Conservation (phyloP, 108 stramenopile genomes). For the Cyclotella choctawhatcheeana region DNA sequence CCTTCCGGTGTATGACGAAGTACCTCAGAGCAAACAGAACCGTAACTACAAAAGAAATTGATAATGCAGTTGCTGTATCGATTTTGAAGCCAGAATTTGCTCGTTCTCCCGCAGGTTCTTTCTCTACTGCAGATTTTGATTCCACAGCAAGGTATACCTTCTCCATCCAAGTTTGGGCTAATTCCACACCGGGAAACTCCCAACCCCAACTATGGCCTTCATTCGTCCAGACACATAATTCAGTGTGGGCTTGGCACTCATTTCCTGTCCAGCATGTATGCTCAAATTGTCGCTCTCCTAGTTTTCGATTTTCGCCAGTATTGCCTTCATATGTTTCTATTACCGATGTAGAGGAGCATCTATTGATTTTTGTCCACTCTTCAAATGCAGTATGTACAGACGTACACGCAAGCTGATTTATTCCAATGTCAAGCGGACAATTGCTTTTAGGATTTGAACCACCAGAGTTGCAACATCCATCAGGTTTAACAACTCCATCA, state of each 20-base stretch:
- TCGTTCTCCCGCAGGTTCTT: no score
- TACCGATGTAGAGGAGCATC: slow-evolving; percentile 18
- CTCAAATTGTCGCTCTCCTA: background rate
- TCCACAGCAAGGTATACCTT: slow-evolving; percentile 21
- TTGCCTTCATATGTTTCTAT: background rate
- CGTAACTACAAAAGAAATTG: background rate
- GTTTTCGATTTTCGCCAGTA: background rate
- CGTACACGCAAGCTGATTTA: slow-evolving; percentile 26
- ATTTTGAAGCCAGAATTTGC: no score
- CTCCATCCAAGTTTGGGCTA: slow-evolving; percentile 40
- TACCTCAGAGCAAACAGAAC: background rate
- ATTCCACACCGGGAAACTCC: slow-evolving; percentile 23
- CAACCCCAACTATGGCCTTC: slow-evolving; percentile 46
- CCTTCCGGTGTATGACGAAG: no score
- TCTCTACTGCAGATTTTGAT: background rate
- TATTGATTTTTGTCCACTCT: slow-evolving; percentile 38
- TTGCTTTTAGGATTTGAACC: slow-evolving; percentile 11
- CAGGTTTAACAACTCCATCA: slow-evolving; percentile 39
- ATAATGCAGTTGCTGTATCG: no score
- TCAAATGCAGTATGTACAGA: slow-evolving; percentile 39
- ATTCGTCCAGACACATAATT: slow-evolving; percentile 42
- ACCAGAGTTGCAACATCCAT: slow-evolving; percentile 31
- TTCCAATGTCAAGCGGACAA: slow-evolving; percentile 36
- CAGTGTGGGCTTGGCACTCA: slow-evolving; percentile 28
- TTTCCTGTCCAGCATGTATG: slow-evolving; percentile 30